These are phyloP conservation scores for Phylloporus sp. DNA, from an alignment of 768 basidiomycete genomes.

Conservation along the genomic window DNA sequence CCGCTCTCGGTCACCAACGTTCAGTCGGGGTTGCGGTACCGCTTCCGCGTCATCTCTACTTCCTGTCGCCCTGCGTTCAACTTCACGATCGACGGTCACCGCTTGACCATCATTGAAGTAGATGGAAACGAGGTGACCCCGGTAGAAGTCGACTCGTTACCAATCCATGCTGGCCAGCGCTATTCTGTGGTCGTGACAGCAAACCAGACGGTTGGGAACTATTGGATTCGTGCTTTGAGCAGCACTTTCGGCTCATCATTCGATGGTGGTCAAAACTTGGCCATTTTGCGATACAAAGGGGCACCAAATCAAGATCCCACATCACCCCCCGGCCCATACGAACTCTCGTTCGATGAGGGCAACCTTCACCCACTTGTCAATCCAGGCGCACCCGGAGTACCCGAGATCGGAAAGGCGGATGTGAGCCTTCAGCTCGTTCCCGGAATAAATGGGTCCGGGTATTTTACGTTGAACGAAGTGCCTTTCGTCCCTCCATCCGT, in stretches of 20 bases:
- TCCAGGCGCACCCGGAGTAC: slow-evolving; percentile 35
- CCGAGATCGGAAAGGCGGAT: slow-evolving; percentile 35
- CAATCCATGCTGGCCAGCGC: slow-evolving; percentile 30
- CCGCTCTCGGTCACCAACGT: slow-evolving; percentile 44
- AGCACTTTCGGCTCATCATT: slow-evolving; percentile 29
- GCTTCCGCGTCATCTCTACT: slow-evolving; percentile 48
- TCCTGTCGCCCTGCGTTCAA: slow-evolving; percentile 41
- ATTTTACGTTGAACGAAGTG: slow-evolving; percentile 23
- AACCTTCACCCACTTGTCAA: slow-evolving; percentile 34
- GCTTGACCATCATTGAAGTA: slow-evolving; percentile 46
- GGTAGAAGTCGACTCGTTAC: slow-evolving; percentile 36
- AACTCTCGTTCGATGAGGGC: slow-evolving; percentile 34
- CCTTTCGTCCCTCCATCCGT: slow-evolving; percentile 38
- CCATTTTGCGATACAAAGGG: slow-evolving; percentile 46
- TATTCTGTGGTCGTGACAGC: slow-evolving; percentile 42
- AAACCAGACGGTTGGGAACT: slow-evolving; percentile 44
- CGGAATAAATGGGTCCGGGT: neutral
- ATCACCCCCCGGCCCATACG: slow-evolving; percentile 16
- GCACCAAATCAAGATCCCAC: slow-evolving; percentile 40
- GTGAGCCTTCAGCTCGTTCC: slow-evolving; percentile 26
- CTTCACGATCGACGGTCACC: slow-evolving; percentile 42
- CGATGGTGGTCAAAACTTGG: slow-evolving; percentile 39
- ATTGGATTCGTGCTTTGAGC: slow-evolving; percentile 47
- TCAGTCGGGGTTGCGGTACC: slow-evolving; percentile 38
- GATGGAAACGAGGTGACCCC: slow-evolving; percentile 42